A percentile compares a stretch with the other conserved stretches of the same genome.
Evolutionary conservation across 805 yeast species (phyloP).

Genomic region (Monosporozyma yasuniensis): DNA sequence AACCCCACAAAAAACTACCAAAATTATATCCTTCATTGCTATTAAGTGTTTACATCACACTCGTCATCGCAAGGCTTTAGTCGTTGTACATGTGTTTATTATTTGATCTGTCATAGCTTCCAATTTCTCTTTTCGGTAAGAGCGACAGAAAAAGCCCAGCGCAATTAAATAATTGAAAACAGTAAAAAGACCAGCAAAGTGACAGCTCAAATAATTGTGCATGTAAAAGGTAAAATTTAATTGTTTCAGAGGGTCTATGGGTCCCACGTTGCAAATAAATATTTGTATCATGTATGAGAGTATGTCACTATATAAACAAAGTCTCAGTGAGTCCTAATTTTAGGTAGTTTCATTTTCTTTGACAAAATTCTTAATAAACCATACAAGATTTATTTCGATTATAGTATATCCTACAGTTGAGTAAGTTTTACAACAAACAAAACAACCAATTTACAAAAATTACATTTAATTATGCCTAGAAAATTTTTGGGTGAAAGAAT

Average conservation of each 20-base stretch:
- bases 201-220: not conserved
- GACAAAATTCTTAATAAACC: not conserved
- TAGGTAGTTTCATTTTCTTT: not conserved
- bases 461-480: constrained; percentile 17
- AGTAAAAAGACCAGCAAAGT: not conserved
- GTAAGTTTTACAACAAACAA: not conserved
- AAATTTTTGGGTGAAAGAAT: constrained; percentile 26
- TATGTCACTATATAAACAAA: too few species aligned
- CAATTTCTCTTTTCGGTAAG: not conserved
- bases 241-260: not conserved
- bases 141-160: not conserved
- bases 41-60: not conserved
- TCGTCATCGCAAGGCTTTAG: not conserved
- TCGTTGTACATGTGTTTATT: not conserved
- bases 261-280: not conserved
- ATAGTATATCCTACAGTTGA: not conserved
- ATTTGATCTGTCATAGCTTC: not conserved
- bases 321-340: too few species aligned
- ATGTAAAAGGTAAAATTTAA: not conserved
- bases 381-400: not conserved
- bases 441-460: not conserved
- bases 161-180: not conserved
- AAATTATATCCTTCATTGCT: not conserved
- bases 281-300: not conserved
- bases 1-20: not conserved